Evolutionary conservation across 2,329 filamentous ascomycete species (phyloP), one percentile per base, ranked within the genome.

Genomic region (Aspergillus pseudoviridinutans): DNA sequence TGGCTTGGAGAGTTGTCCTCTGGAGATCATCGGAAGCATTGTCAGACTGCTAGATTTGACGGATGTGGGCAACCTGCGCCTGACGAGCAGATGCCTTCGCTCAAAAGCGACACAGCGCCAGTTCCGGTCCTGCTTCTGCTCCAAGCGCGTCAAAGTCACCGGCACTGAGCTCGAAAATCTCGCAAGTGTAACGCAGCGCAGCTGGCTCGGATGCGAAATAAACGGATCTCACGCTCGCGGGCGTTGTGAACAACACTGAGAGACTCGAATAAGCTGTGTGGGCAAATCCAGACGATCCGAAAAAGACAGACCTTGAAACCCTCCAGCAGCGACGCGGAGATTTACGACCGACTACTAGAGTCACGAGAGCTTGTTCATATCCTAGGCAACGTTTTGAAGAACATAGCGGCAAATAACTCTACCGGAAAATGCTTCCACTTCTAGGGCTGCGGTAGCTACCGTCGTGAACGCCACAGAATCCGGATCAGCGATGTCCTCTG

Each of bases 201-300:
- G 50, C 50, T 50, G n/a, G 27, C 20, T 52, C 12, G 54, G 54
- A 1, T 49, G 54, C 41, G 14, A 52, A 3, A 27, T 56, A 10
- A 12, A 52, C 20, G 2, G 54, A 53, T 27, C 17, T 56, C 27
- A 50, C 52, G 7, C 25, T 56, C 6, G 54, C 49, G 38, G 50
- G 54, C 27, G 27, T 56, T 29, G 54, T 56, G 25, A 29, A 56
- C 54, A 56, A 56, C 54, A 49, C 54, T 25, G 49, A 52, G 22
- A 27, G 24, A 10, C 54, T 56, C 12, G 25, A 28, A 28, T 14
- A 12, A 12, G 9, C 8, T 44, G 20, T 49, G 25, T 28, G 27
- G 27, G 27, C 1, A 6, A 32, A 25, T 12, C n/a, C 32, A 22
- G 49, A 38, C 28, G 50, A 22, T 24, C 49, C 14, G 28, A 41